Conservation (phyloP, 2,329 filamentous ascomycete genomes). For the Emydomyces testavorans region DNA sequence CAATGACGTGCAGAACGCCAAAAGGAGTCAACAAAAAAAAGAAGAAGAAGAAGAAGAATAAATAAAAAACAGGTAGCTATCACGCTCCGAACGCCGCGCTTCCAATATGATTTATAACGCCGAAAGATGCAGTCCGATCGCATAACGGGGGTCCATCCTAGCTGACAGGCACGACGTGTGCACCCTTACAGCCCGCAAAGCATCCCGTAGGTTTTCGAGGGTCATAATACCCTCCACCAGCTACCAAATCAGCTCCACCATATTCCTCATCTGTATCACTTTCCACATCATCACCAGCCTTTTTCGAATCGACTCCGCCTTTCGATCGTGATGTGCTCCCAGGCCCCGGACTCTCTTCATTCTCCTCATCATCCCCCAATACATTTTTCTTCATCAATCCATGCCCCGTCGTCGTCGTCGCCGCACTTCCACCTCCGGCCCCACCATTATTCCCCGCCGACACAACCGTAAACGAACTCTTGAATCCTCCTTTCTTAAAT, state of each 20-base stretch:
- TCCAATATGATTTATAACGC: background rate
- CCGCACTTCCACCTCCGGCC: slow-evolving; percentile 13
- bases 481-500: slow-evolving; percentile 76
- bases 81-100: background rate
- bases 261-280: slow-evolving; percentile 63
- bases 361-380: slow-evolving; percentile 34
- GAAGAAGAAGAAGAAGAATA: background rate
- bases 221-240: slow-evolving; percentile 41
- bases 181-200: slow-evolving; percentile 28
- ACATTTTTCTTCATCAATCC: slow-evolving; percentile 32
- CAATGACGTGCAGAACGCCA: too few species aligned
- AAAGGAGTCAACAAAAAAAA: background rate
- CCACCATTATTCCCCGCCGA: slow-evolving; percentile 26
- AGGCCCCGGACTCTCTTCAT: slow-evolving; percentile 22
- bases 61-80: background rate
- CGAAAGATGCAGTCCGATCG: background rate
- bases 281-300: slow-evolving; percentile 47
- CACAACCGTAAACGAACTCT: slow-evolving; percentile 57
- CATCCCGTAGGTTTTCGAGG: slow-evolving; percentile 43
- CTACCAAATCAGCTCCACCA: slow-evolving; percentile 21
- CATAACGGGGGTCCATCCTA: background rate
- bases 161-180: slow-evolving; percentile 12
- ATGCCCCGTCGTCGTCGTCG: slow-evolving; percentile 16
- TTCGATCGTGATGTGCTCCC: slow-evolving; percentile 12
- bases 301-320: background rate